These are phyloP conservation scores for Rhododendron simsii DNA, from an alignment of 148 eudicot genomes.

Conservation along the genomic window DNA sequence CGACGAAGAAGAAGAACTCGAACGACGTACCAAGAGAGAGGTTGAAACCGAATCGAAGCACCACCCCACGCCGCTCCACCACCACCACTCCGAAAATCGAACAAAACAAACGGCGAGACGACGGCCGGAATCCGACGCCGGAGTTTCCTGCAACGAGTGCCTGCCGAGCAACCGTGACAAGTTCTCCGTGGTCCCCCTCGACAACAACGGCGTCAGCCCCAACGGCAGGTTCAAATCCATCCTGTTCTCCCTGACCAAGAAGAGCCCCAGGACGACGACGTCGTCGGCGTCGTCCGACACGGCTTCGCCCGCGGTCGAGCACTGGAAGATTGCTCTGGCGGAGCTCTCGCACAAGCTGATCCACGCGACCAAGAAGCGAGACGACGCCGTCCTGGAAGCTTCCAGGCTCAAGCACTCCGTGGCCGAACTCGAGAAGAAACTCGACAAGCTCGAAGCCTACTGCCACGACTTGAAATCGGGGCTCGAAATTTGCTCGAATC, in stretches of 20 bases:
- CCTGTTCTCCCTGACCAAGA: constrained; percentile 39
- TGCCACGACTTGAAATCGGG: constrained; percentile 65
- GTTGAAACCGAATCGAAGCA: constrained; percentile 20
- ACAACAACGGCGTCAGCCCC: constrained; percentile 34
- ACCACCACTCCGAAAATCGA: neutral
- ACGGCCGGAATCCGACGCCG: constrained; percentile 13
- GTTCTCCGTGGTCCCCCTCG: constrained; percentile 55
- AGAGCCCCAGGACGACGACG: constrained; percentile 44
- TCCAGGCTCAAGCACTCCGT: constrained; percentile 67
- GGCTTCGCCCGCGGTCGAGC: constrained; percentile 33
- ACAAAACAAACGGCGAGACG: constrained; percentile 20
- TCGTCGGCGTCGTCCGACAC: constrained; percentile 7
- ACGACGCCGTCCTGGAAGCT: constrained; percentile 75
- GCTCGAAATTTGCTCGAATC: constrained; percentile 42
- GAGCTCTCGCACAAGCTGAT: constrained; percentile 74
- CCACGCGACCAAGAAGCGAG: constrained; percentile 57
- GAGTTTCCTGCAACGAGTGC: constrained; percentile 72
- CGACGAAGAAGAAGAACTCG: constrained; percentile 26
- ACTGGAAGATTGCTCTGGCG: constrained; percentile 56
- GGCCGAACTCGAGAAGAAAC: constrained; percentile 76
- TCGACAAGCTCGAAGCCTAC: constrained; percentile 63
- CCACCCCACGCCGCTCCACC: constrained; percentile 55
- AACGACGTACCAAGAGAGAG: constrained; percentile 25
- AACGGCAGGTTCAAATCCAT: constrained; percentile 62
- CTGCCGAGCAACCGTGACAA: constrained; percentile 69